Percentiles rank a stretch among this genome's conserved stretches.
Evolutionary conservation across 2,329 filamentous ascomycete genomes (phyloP).

Genomic region (Hypoxylon sp.): DNA sequence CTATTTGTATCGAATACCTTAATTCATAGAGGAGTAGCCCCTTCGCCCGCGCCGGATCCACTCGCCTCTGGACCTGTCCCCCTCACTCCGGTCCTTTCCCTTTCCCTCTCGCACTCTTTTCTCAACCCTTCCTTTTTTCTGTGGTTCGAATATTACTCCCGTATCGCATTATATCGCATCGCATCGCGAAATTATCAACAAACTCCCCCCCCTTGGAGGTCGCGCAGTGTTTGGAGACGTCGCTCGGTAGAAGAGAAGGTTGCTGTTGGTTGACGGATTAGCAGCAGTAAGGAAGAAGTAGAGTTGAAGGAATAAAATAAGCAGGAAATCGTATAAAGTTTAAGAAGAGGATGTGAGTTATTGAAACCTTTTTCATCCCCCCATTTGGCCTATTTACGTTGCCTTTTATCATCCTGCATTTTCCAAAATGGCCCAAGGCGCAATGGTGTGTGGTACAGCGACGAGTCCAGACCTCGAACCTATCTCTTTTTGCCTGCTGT

Average conservation of each 20-base stretch:
- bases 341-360: slow-evolving; percentile 27
- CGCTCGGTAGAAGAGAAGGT: slow-evolving; percentile 45
- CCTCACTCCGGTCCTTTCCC: slow-evolving; percentile 31
- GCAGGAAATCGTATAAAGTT: slow-evolving; percentile 32
- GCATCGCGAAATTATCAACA: slow-evolving; percentile 32
- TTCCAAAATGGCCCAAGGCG: slow-evolving; percentile 26
- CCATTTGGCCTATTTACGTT: slow-evolving; percentile 15
- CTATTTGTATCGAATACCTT: slow-evolving; percentile 15
- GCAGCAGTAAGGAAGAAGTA: slow-evolving; percentile 28
- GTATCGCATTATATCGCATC: slow-evolving; percentile 32
- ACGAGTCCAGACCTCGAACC: slow-evolving; percentile 28
- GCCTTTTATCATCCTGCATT: slow-evolving; percentile 16
- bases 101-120: slow-evolving; percentile 37
- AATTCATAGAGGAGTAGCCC: slow-evolving; percentile 32
- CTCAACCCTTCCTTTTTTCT: slow-evolving; percentile 42
- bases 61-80: slow-evolving; percentile 32
- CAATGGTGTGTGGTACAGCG: slow-evolving; percentile 44
- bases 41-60: slow-evolving; percentile 42
- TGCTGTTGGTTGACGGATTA: slow-evolving; percentile 41
- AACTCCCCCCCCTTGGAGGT: slow-evolving; percentile 42
- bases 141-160: slow-evolving; percentile 28
- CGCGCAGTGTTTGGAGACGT: slow-evolving; percentile 50
- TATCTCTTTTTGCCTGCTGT: slow-evolving; percentile 23
- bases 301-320: slow-evolving; percentile 35
- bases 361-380: slow-evolving; percentile 13